Conservation (phyloP, 805 yeast species). For the Saturnispora bothae region DNA sequence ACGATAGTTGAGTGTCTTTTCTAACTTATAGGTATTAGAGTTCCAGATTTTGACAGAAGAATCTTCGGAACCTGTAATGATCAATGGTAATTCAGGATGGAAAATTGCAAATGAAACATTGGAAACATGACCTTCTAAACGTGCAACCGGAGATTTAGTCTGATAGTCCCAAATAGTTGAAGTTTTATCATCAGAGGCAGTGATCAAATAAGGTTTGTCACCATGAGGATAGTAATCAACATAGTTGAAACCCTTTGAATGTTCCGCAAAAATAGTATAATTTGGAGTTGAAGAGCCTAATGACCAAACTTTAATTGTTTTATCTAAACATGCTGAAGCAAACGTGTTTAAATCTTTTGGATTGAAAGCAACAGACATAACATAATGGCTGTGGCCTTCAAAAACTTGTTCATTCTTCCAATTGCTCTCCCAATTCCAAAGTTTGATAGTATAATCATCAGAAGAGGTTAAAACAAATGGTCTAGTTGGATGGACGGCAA, state of each 20-base stretch:
- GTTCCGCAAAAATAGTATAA: slow-evolving; percentile 86
- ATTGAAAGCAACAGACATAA: slow-evolving; percentile 89
- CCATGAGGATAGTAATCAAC: slow-evolving; percentile 96
- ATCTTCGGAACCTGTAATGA: slow-evolving; percentile 95
- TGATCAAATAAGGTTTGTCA: slow-evolving; percentile 91
- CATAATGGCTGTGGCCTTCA: slow-evolving; percentile 93
- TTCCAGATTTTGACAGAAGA: slow-evolving; percentile 93
- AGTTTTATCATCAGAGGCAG: slow-evolving; percentile 84
- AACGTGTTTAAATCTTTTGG: slow-evolving; percentile 97
- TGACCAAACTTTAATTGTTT: slow-evolving; percentile 96
- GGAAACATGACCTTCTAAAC: slow-evolving; percentile 85
- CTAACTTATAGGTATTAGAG: slow-evolving; percentile 85
- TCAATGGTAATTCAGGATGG: slow-evolving; percentile 95
- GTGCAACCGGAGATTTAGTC: slow-evolving; percentile 90
- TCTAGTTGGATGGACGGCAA: slow-evolving; percentile 90
- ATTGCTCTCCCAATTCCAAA: slow-evolving; percentile 96
- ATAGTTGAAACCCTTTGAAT: slow-evolving; percentile 85
- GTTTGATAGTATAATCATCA: slow-evolving; percentile 83
- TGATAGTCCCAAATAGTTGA: slow-evolving; percentile 94
- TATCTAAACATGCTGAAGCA: slow-evolving; percentile 94
- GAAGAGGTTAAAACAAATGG: slow-evolving; percentile 82
- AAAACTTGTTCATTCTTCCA: slow-evolving; percentile 87
- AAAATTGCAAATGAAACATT: slow-evolving; percentile 95
- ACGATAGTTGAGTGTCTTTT: slow-evolving; percentile 82
- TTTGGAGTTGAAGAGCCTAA: slow-evolving; percentile 80